A percentile compares a stretch with the other conserved stretches of the same genome.
These are phyloP conservation scores for Hypholoma sublateritium DNA, from an alignment of 768 basidiomycete genomes.

Conservation along the genomic window DNA sequence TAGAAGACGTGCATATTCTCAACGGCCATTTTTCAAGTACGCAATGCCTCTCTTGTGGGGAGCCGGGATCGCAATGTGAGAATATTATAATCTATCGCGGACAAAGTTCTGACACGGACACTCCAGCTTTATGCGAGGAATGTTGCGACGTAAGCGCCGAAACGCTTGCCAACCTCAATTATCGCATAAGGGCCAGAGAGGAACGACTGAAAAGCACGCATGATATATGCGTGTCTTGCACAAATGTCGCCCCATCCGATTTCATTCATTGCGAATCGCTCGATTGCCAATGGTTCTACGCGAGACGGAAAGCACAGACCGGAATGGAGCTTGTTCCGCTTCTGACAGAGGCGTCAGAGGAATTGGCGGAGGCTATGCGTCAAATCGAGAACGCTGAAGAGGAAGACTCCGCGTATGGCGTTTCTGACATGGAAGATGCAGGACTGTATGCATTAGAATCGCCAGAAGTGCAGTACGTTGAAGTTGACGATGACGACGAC, in stretches of 20 bases:
- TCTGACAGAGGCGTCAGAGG: constrained; percentile 33
- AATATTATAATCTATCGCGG: background rate
- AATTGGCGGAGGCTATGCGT: constrained; percentile 26
- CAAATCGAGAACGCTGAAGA: constrained; percentile 16
- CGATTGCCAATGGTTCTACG: constrained; percentile 85
- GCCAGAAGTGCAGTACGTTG: background rate
- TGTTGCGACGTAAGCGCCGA: constrained; percentile 54
- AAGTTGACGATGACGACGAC: background rate
- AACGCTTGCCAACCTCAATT: constrained; percentile 56
- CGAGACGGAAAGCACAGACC: constrained; percentile 58
- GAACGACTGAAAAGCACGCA: constrained; percentile 57
- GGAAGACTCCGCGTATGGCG: background rate
- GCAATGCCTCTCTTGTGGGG: constrained; percentile 71
- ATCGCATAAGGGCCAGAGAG: constrained; percentile 56
- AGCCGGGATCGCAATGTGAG: constrained; percentile 52
- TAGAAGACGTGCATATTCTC: constrained; percentile 46
- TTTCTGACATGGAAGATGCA: background rate
- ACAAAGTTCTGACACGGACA: background rate
- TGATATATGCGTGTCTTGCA: constrained; percentile 72
- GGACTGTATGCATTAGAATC: background rate
- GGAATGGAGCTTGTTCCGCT: constrained; percentile 34
- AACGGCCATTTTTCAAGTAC: constrained; percentile 73
- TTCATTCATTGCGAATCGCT: constrained; percentile 75
- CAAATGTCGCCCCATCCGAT: constrained; percentile 52
- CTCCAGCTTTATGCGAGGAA: constrained; percentile 59